Evolutionary conservation across 1,284 basidiomycete genomes (phyloP), one percentile per base, ranked within the genome.

Genomic region (Fomitopsis betulina): DNA sequence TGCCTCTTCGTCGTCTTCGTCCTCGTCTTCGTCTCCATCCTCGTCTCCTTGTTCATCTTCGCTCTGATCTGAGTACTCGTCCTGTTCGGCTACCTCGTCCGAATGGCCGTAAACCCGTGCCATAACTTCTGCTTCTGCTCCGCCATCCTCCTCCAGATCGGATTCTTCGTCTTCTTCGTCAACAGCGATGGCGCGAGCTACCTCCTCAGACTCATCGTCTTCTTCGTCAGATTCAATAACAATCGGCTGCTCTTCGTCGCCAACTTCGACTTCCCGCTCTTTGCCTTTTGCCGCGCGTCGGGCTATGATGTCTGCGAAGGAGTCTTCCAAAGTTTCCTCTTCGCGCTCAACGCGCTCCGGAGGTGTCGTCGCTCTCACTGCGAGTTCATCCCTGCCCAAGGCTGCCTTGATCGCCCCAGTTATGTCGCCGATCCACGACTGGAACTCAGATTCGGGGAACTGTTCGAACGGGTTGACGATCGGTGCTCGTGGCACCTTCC

Each of bases 391-490:
- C 52, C 78, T 76, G 1, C 81, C 81, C 8, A 87, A 72, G 35
- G 85, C 86, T 49, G 72, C 74, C 59, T 76, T 77, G 27, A 89
- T 70, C 55, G 79, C 73, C 60, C 76, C 71, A 1, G 84, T 87
- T 51, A 89, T 80, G 64, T 77, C 83, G 62, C 75, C 79, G 65
- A 89, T 86, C 82, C 83, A 87, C 67, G 76, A 74, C 75, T 88
- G 84, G 65, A 88, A 87, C 61, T 87, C 80, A 2, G 76, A 71
- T 67, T 84, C 79, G 5, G 84, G 77, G 69, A 87, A 86, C 67
- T 85, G 86, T 69, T 88, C 84, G 67, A 83, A 89, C 2, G 86
- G 86, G 63, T 87, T 87, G 57, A 80, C 70, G 54, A 87, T 79
- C n/a, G 85, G 85, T 15, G 82, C 63, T 3, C 70, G 64, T n/a